Base-by-base conservation (phyloP, 495 filamentous ascomycete genomes). In the Filosporella fistucella region DNA sequence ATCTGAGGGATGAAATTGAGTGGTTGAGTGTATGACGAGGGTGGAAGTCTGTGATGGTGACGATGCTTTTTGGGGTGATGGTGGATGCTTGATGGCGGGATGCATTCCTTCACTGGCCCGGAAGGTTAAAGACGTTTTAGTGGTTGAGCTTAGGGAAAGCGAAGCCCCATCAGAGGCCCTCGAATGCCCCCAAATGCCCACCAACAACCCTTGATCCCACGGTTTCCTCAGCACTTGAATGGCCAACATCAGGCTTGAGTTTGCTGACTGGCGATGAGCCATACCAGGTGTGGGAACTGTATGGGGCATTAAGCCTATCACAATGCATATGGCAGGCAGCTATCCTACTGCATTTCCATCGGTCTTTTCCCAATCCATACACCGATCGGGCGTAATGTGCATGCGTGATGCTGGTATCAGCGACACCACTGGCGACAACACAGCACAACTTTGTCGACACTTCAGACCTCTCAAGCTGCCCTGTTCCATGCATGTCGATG, bases 351-450 rank as follows among this genome's bases (percentile, higher is more conserved):
- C 8, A 30, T 30, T 30, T 30, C 28, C n/a, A n/a, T 4, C 33
- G n/a, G 13, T 36, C 33, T 36, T 26, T 26, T 28, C 39, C 47
- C 47, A 6, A 6, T 14, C 13, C 30, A 3, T 29, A 42, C 38
- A 49, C 47, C 37, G 47, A 28, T 38, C 30, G 47, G 47, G 47
- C 42, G 49, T 24, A 11, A 13, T 7, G n/a, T 17, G 6, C 13
- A 7, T 14, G 33, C n/a, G 36, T 13, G 18, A 30, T 43, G 40
- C 32, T 43, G 30, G 13, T 36, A 17, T 12, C 33, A 36, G 5
- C 10, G 25, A 28, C 42, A 33, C 23, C 14, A 45, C 22, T 13
- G 12, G 42, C 14, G 18, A 28, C 42, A 21, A 14, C 25, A 35
- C 42, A 45, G 42, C 42, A 35, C 25, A n/a, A n/a, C n/a, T n/a